Evolutionary conservation across 305 asterid species (phyloP).

Genomic region (Stenogyne calaminthoides): DNA sequence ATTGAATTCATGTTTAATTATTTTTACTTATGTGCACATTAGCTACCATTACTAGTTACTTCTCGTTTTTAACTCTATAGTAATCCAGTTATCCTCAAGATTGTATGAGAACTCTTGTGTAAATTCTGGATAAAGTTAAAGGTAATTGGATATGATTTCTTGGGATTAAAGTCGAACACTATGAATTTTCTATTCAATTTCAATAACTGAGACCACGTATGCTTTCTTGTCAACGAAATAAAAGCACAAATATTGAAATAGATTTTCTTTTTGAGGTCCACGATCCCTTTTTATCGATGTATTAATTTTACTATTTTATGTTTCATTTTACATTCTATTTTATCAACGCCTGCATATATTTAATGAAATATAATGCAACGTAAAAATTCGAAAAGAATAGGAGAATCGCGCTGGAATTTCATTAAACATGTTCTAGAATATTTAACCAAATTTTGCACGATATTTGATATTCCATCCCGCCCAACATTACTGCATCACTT

Average conservation of each 20-base stretch:
- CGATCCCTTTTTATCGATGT: too few species aligned
- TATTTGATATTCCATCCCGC: background rate
- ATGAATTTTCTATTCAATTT: background rate
- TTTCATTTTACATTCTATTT: background rate
- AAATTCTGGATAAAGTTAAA: slow-evolving; percentile 17
- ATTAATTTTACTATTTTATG: too few species aligned
- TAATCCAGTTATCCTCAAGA: background rate
- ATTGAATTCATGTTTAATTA: too few species aligned
- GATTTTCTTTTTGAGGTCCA: too few species aligned
- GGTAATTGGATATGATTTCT: background rate
- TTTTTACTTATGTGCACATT: too few species aligned
- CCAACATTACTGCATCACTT: too few species aligned
- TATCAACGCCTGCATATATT: background rate
- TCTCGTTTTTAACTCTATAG: background rate
- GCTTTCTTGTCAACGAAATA: background rate
- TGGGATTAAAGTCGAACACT: background rate
- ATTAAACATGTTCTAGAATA: background rate
- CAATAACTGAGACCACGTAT: background rate
- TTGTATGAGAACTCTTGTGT: slow-evolving; percentile 18
- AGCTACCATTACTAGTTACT: background rate
- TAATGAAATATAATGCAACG: background rate
- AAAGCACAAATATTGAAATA: too few species aligned
- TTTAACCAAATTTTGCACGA: background rate
- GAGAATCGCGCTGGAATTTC: background rate
- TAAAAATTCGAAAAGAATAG: background rate